phyloP scores from a whole-genome alignment of 768 basidiomycete genomes.

The Astraeus odoratus region DNA sequence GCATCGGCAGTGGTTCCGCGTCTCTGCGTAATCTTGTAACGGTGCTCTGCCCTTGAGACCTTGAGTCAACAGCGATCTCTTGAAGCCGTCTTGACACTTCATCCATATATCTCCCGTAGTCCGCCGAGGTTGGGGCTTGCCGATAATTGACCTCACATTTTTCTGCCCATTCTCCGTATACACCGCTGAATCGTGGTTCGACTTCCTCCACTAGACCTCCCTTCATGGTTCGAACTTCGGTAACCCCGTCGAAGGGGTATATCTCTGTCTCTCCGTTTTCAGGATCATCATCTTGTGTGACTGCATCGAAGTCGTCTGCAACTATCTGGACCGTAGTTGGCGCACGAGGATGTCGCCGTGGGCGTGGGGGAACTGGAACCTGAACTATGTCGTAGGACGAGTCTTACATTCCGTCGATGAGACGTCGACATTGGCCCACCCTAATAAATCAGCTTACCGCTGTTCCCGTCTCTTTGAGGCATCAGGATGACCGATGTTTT shows the following conservation, averaged over 20 bases:
- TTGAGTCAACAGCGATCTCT: conserved; percentile 24
- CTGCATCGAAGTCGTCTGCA: conserved; percentile 25
- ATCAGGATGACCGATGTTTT: conserved; percentile 8
- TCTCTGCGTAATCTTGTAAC: conserved; percentile 10
- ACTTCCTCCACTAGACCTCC: conserved; percentile 2
- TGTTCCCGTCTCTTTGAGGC: conserved; percentile 20
- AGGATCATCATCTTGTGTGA: conserved; percentile 19
- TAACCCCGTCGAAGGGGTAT: conserved; percentile 17
- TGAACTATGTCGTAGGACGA: conserved; percentile 28
- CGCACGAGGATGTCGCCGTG: conserved; percentile 21
- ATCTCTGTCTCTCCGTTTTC: conserved; percentile 21
- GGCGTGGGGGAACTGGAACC: conserved; percentile 9
- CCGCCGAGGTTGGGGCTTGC: conserved; percentile 17
- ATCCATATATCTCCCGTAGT: conserved; percentile 23
- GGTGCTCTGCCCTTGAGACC: conserved; percentile 18
- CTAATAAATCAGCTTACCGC: conserved; percentile 17
- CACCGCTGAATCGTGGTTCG: conserved; percentile 19
- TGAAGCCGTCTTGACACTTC: conserved; percentile 32
- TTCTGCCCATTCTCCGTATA: conserved; percentile 29
- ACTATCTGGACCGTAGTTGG: conserved; percentile 28
- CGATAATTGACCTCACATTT: conserved; percentile 20
- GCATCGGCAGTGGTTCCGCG: conserved; percentile 1
- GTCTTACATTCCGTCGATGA: conserved; percentile 19
- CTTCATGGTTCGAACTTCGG: conserved; percentile 15
- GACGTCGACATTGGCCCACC: conserved; percentile 3